These are phyloP conservation scores for Akanthomyces lecanii DNA, from an alignment of 2,329 filamentous ascomycete species.

Conservation along the genomic window DNA sequence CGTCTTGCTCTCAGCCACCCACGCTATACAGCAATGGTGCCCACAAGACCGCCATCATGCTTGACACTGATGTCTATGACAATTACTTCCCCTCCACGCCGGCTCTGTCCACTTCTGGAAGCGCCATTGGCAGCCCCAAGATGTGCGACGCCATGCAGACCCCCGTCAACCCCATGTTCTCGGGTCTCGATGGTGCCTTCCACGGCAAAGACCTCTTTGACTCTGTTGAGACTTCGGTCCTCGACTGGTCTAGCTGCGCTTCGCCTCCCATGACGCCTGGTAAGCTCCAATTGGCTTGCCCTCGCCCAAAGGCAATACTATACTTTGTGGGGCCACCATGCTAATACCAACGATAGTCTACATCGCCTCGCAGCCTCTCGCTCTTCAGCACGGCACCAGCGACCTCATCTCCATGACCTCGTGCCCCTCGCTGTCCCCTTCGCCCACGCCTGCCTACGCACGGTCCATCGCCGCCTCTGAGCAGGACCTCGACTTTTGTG, in stretches of 20 bases:
- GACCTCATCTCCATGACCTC: conserved; percentile 72
- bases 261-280: conserved; percentile 89
- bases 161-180: conserved; percentile 77
- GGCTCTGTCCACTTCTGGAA: conserved; percentile 78
- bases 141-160: conserved; percentile 73
- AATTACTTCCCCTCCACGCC: conserved; percentile 81
- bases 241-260: conserved; percentile 71
- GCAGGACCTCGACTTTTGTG: conserved; percentile 79
- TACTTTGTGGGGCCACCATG: conserved; percentile 14
- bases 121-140: conserved; percentile 80
- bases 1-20: conserved; percentile 59
- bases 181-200: conserved; percentile 60
- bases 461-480: conserved; percentile 63
- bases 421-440: conserved; percentile 83
- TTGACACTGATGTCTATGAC: conserved; percentile 71
- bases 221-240: conserved; percentile 66
- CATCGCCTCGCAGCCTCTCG: conserved; percentile 48
- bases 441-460: conserved; percentile 69
- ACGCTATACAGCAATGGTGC: conserved; percentile 56
- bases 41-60: conserved; percentile 71
- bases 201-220: conserved; percentile 68
- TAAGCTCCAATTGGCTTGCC: conserved; percentile 47
- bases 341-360: conserved; percentile 45
- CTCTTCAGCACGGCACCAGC: conserved; percentile 59
- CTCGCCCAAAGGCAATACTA: neutral